phyloP scores from a whole-genome alignment of 139 green algal genomes.

The Tetradesmus obliquus region DNA sequence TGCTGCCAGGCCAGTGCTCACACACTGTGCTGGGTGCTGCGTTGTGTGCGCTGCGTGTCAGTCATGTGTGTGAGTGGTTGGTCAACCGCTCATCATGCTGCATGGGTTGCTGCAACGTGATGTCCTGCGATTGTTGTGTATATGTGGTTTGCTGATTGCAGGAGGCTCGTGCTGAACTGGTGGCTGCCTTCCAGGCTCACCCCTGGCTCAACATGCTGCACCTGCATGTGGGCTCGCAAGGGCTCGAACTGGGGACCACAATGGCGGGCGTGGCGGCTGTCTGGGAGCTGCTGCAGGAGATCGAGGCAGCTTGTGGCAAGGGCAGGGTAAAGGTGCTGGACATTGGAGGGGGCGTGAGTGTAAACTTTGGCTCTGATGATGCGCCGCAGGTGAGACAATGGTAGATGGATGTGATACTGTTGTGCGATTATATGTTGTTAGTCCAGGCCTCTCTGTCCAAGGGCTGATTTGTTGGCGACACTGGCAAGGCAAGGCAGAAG shows the following conservation, averaged over 20 bases:
- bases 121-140: no score
- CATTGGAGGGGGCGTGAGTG: constrained; percentile 47
- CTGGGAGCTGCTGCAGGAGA: constrained; percentile 5
- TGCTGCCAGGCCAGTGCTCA: no score
- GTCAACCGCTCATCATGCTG: no score
- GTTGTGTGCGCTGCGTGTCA: no score
- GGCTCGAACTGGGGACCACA: constrained; percentile 16
- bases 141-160: background rate
- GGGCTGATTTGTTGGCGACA: no score
- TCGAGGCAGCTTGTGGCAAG: background rate
- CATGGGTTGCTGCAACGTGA: no score
- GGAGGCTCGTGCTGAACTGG: constrained; percentile 28
- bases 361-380: constrained; percentile 50
- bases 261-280: constrained; percentile 1
- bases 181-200: constrained; percentile 44
- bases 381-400: constrained; percentile 5
- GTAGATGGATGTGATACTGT: background rate
- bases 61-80: no score
- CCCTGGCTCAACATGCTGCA: constrained; percentile 62
- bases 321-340: constrained; percentile 35
- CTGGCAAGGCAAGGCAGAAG: background rate
- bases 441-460: no score
- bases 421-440: background rate
- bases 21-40: no score
- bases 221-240: constrained; percentile 59